Conservation (phyloP, 179 eudicot species). For the Beta macrorhiza region DNA sequence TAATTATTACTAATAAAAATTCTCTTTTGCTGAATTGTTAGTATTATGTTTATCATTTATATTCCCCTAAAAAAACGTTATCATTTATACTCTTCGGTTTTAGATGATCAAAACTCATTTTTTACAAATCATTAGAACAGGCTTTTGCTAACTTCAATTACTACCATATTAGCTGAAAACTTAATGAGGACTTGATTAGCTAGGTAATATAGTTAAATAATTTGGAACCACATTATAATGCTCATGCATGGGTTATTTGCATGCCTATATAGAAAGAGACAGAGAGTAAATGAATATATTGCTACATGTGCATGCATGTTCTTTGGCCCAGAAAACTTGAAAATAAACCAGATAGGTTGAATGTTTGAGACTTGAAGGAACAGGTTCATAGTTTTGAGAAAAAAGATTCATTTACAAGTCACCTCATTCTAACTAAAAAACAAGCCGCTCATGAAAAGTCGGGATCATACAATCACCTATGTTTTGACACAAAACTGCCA, state of each 20-base stretch:
- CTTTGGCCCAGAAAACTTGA: constrained; percentile 26
- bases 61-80: no score
- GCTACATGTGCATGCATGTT: constrained; percentile 38
- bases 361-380: constrained; percentile 27
- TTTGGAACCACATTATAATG: neutral
- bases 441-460: constrained; percentile 14
- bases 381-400: constrained; percentile 7
- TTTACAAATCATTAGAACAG: no score
- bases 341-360: constrained; percentile 7
- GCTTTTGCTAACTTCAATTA: no score
- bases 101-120: no score
- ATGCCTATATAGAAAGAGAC: neutral
- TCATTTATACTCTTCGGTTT: no score
- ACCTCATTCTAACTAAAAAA: constrained; percentile 11
- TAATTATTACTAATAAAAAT: no score
- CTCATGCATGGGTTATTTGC: neutral
- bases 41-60: no score
- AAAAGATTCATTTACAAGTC: constrained; percentile 22
- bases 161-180: no score
- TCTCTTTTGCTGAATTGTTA: no score
- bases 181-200: neutral
- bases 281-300: neutral
- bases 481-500: constrained; percentile 9
- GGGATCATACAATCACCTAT: neutral
- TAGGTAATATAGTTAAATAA: neutral